Base-by-base conservation (phyloP, 192 early-diverging fungal species). In the Coemansia sp. region DNA sequence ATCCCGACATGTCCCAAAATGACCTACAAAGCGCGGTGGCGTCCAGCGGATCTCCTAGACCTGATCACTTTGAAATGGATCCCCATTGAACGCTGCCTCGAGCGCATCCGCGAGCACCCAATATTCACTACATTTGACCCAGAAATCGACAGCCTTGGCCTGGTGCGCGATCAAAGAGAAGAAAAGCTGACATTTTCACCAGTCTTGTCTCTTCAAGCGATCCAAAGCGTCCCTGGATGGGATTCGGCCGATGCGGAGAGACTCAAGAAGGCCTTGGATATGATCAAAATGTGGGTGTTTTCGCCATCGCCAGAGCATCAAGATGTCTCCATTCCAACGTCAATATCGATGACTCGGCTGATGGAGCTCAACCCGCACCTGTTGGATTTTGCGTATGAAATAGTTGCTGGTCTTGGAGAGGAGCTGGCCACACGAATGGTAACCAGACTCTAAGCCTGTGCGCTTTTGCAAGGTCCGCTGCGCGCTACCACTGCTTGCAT, bases 1-100 rank as follows among this genome's bases (percentile, higher is more conserved):
- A 92, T 99, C 45, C 94, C 95, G 46, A 81, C 82, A 13, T 97
- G 95, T 65, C 82, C 71, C 28, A 97, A 99, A 71, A 99, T 99
- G 97, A 81, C 83, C 3, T 99, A 99, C 77, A 99, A 99, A 71
- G 92, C 86, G 7, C 88, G 93, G 43, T 96, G 90, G 81, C 81
- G 86, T 20, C 95, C 95, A 0, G 92, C 93, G 0, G 88, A 89
- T 18, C 75, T 99, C 34, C 75, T 93, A 15, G 95, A 96, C 63
- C 87, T 91, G 25, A 58, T 82, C 23, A 81, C 77, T 1, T 82
- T 82, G 59, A 58, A 45, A 18, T 80, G 77, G 77, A 53, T 80
- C 33, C 77, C 77, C 7, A 71, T 74, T 9, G 77, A 74, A 23
- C 66, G 57, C 34, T 80, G 77, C 34, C 56, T 80, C 57, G 65